Evolutionary conservation across 192 early-diverging fungal genomes (phyloP).

Genomic region (Podila horticola): DNA sequence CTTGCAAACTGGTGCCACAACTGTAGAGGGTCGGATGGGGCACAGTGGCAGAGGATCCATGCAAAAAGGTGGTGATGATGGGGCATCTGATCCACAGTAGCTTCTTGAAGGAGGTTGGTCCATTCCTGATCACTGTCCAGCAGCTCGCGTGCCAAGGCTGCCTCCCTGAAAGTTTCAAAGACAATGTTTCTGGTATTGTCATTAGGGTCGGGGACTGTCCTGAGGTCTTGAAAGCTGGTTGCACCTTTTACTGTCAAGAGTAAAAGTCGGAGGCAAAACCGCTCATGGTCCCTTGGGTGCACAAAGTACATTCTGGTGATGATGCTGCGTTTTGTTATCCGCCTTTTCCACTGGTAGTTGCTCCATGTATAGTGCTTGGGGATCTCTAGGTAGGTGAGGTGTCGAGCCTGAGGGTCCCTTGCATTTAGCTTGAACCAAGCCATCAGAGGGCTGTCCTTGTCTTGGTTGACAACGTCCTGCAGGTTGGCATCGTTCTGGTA

Average conservation of each 20-base stretch:
- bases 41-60: not conserved
- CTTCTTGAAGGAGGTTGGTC: conserved; percentile 4
- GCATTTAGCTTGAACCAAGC: conserved; percentile 15
- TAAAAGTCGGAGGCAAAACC: conserved; percentile 22
- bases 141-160: not conserved
- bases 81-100: not conserved
- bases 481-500: not conserved
- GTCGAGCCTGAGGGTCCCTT: not conserved
- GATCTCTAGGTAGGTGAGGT: conserved; percentile 9
- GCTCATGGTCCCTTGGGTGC: conserved; percentile 7
- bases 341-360: not conserved
- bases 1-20: not conserved
- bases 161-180: conserved; percentile 13
- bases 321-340: not conserved
- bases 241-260: conserved; percentile 8
- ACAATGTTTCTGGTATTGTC: not conserved
- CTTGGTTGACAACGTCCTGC: not conserved
- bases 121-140: conserved; percentile 19
- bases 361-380: conserved; percentile 1
- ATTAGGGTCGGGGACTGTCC: not conserved
- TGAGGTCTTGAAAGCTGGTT: conserved; percentile 9
- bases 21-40: not conserved
- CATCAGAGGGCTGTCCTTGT: not conserved
- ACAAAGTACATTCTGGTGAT: conserved; percentile 15
- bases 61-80: not conserved